These are phyloP conservation scores for Cutaneotrichosporon sp. DNA, from an alignment of 1,284 basidiomycete species.

Conservation along the genomic window DNA sequence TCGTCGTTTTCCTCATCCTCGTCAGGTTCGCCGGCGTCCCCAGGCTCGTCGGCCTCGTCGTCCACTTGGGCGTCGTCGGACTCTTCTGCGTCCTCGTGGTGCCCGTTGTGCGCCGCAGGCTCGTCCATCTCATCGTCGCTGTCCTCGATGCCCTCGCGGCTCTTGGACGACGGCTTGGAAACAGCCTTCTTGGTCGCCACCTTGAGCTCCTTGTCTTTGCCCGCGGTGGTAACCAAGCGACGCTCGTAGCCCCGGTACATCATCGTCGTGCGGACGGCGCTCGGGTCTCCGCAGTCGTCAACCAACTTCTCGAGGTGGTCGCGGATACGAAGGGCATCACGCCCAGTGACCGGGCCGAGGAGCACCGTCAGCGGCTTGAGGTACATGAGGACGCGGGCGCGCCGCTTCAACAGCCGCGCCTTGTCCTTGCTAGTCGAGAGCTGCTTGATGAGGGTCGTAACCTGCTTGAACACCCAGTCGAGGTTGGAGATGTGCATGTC, in stretches of 20 bases:
- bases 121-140: constrained; percentile 51
- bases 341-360: constrained; percentile 64
- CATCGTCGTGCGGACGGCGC: constrained; percentile 76
- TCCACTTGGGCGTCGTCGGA: constrained; percentile 5
- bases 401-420: constrained; percentile 31
- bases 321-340: constrained; percentile 80
- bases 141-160: constrained; percentile 55
- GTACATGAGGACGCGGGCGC: constrained; percentile 59
- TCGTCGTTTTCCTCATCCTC: constrained; percentile 46
- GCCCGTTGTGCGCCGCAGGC: constrained; percentile 13
- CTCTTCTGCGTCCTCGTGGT: constrained; percentile 14
- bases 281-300: constrained; percentile 68
- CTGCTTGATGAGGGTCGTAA: constrained; percentile 55
- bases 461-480: constrained; percentile 69
- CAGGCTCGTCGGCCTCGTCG: constrained; percentile 18
- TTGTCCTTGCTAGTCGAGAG: constrained; percentile 61
- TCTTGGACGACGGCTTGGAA: constrained; percentile 13
- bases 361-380: constrained; percentile 75
- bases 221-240: constrained; percentile 57
- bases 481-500: constrained; percentile 73
- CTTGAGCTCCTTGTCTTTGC: constrained; percentile 53
- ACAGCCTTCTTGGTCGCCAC: constrained; percentile 58
- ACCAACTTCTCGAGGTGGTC: constrained; percentile 75
- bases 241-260: constrained; percentile 84
- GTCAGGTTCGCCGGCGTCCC: constrained; percentile 21